phyloP scores from a whole-genome alignment of 371 early-diverging fungal genomes.

The Blakeslea trispora region DNA sequence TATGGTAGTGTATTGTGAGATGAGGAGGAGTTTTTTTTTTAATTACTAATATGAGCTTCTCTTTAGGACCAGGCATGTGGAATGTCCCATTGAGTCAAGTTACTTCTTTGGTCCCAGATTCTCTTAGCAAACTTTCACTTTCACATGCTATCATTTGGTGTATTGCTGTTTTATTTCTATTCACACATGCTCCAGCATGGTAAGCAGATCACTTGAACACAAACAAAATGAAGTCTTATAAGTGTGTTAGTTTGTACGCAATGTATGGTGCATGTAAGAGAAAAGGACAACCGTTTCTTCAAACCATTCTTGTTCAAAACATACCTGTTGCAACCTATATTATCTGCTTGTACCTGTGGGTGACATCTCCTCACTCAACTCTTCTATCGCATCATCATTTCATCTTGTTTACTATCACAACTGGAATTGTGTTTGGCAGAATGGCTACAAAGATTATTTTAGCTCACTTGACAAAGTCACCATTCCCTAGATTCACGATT shows the following conservation, averaged over 20 bases:
- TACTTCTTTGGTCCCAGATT: slow-evolving; percentile 21
- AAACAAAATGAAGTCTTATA: not conserved
- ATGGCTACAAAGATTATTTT: slow-evolving; percentile 89
- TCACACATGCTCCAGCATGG: slow-evolving; percentile 73
- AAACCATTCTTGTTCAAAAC: slow-evolving; percentile 64
- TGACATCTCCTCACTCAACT: slow-evolving; percentile 67
- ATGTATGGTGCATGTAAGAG: slow-evolving; percentile 74
- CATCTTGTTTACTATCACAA: slow-evolving; percentile 70
- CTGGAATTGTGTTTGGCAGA: slow-evolving; percentile 84
- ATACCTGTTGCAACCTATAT: slow-evolving; percentile 66
- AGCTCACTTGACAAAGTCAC: slow-evolving; percentile 81
- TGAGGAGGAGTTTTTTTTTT: not conserved
- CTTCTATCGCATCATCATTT: slow-evolving; percentile 65
- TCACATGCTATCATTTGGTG: slow-evolving; percentile 59
- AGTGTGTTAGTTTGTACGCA: slow-evolving; percentile 38
- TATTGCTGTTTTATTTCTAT: slow-evolving; percentile 60
- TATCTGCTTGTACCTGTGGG: slow-evolving; percentile 58
- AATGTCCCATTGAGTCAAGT: slow-evolving; percentile 20
- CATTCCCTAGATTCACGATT: slow-evolving; percentile 78
- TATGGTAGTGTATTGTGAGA: slow-evolving; percentile 38
- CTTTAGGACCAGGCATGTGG: slow-evolving; percentile 42
- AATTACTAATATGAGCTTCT: not conserved
- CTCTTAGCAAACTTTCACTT: slow-evolving; percentile 43
- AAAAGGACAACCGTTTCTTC: slow-evolving; percentile 61
- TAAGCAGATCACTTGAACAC: slow-evolving; percentile 17